phyloP scores from a whole-genome alignment of 2,329 filamentous ascomycete genomes.

The Diaporthe batatas region DNA sequence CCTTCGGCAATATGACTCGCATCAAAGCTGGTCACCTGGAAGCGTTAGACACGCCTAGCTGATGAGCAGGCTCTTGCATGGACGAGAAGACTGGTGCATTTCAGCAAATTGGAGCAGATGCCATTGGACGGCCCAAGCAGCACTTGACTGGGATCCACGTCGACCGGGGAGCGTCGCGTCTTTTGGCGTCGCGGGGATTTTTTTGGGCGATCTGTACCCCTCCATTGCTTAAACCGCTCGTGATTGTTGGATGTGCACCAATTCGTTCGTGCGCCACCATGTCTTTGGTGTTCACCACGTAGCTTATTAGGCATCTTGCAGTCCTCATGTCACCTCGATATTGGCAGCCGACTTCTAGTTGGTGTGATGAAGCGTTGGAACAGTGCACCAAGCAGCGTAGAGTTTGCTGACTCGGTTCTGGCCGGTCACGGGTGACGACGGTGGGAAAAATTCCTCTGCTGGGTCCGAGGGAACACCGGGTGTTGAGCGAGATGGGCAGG shows the following conservation, averaged over 20 bases:
- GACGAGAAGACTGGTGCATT: background rate
- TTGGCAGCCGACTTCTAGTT: background rate
- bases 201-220: conserved; percentile 26
- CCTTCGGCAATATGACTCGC: conserved; percentile 34
- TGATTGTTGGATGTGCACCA: background rate
- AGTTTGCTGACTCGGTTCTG: conserved; percentile 38
- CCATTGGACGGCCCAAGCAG: conserved; percentile 32
- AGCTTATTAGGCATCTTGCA: background rate
- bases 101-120: conserved; percentile 22
- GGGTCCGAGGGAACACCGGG: conserved; percentile 21
- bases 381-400: conserved; percentile 15
- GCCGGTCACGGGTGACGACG: conserved; percentile 13
- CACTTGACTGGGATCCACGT: conserved; percentile 38
- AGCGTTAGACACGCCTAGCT: background rate
- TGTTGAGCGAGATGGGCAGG: conserved; percentile 3
- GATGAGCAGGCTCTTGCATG: background rate
- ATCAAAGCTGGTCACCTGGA: background rate
- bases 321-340: background rate
- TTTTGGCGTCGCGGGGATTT: conserved; percentile 38
- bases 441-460: conserved; percentile 31
- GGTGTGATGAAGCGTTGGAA: conserved; percentile 6
- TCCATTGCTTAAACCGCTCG: conserved; percentile 3
- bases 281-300: background rate
- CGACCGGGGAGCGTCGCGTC: conserved; percentile 35
- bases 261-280: background rate